Conservation (phyloP, 2,329 filamentous ascomycete species). For the Atkinsonella texensis region DNA sequence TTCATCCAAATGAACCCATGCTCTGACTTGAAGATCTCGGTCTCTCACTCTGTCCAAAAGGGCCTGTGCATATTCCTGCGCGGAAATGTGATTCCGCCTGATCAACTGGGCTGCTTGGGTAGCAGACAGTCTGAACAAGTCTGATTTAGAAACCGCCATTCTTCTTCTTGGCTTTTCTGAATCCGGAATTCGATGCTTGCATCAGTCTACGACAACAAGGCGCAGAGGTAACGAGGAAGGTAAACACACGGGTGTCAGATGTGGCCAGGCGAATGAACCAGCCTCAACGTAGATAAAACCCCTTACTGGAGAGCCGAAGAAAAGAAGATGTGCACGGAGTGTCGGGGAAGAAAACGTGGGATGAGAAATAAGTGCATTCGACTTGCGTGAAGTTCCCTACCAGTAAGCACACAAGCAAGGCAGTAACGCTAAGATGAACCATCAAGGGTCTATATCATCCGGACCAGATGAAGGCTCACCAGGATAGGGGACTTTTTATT, state of each 20-base stretch:
- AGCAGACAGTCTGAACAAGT: constrained; percentile 4
- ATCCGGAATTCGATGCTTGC: not conserved
- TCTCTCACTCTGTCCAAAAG: constrained; percentile 32
- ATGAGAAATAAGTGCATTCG: too few species aligned
- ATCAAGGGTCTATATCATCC: not conserved
- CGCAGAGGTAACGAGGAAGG: too few species aligned
- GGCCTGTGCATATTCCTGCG: constrained; percentile 35
- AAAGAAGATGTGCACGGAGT: not conserved
- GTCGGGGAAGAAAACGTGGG: too few species aligned
- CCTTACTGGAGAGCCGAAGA: not conserved
- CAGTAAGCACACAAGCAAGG: not conserved
- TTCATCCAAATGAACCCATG: constrained; percentile 37
- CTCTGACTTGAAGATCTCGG: constrained; percentile 33
- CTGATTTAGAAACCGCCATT: constrained; percentile 3
- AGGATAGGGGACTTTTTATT: not conserved
- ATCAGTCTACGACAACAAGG: too few species aligned
- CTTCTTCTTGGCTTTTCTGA: not conserved
- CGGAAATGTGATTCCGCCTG: constrained; percentile 22
- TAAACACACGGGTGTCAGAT: not conserved
- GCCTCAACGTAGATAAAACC: not conserved
- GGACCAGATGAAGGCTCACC: not conserved
- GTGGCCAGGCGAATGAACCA: not conserved
- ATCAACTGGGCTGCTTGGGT: constrained; percentile 7
- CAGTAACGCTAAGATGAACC: not conserved
- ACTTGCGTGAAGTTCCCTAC: not conserved